Conservation (phyloP, 2,329 filamentous ascomycete genomes). For the Penicillium sp. region DNA sequence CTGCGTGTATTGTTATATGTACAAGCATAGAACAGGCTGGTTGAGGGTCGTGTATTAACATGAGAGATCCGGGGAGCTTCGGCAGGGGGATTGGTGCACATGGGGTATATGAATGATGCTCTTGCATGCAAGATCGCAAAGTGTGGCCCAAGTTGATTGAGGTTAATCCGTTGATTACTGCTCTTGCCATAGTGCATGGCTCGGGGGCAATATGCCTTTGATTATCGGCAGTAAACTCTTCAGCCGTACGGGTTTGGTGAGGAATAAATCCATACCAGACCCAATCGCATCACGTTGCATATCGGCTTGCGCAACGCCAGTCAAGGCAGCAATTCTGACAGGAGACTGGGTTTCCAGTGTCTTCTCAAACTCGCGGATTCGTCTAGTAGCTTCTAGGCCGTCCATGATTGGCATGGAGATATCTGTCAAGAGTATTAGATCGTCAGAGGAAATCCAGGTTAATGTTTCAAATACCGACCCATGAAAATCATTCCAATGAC, state of each 20-base stretch:
- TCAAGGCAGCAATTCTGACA: conserved; percentile 25
- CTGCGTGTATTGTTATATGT: background rate
- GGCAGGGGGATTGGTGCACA: background rate
- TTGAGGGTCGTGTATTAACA: background rate
- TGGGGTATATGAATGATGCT: background rate
- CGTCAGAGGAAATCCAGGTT: too few species aligned
- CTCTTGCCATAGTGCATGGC: background rate
- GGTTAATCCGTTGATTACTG: background rate
- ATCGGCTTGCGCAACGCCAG: conserved; percentile 27
- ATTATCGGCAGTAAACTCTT: conserved; percentile 1
- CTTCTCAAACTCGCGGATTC: conserved; percentile 26
- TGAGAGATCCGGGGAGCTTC: too few species aligned
- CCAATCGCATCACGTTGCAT: conserved; percentile 27
- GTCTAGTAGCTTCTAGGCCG: conserved; percentile 27
- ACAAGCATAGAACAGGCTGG: background rate
- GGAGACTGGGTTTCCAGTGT: background rate
- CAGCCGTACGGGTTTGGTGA: conserved; percentile 28
- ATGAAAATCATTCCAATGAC: conserved; percentile 13
- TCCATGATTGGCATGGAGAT: conserved; percentile 39
- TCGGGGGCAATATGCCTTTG: background rate
- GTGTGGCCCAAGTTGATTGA: background rate
- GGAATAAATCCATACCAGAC: conserved; percentile 29
- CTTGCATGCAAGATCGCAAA: background rate
- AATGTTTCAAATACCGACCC: conserved; percentile 7
- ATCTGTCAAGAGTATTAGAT: conserved; percentile 17